A percentile compares a stretch with the other conserved stretches of the same genome.
phyloP scores from a whole-genome alignment of 345 rosid species.

The Eucalyptus pumila region DNA sequence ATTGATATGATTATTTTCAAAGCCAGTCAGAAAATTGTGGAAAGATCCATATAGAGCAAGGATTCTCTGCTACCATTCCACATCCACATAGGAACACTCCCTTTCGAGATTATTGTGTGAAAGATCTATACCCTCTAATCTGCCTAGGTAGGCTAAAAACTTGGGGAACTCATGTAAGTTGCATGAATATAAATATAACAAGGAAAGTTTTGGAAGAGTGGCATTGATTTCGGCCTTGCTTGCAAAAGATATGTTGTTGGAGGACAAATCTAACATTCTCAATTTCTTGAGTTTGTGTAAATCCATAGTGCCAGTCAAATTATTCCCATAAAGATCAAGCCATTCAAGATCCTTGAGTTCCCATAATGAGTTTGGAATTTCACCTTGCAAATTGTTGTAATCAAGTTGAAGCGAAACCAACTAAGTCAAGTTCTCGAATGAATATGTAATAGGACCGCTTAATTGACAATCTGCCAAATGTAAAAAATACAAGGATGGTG shows the following conservation, averaged over 20 bases:
- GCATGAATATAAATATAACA: rapidly evolving
- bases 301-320: not conserved
- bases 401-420: rapidly evolving
- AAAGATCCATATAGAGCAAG: rapidly evolving
- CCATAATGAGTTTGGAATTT: not conserved
- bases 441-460: not conserved
- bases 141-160: too few species aligned
- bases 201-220: not conserved
- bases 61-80: too few species aligned
- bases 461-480: not conserved
- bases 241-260: not conserved
- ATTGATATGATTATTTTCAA: too few species aligned
- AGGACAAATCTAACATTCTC: rapidly evolving
- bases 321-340: rapidly evolving
- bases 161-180: too few species aligned
- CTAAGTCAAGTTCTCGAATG: not conserved
- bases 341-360: not conserved
- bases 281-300: not conserved
- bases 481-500: not conserved
- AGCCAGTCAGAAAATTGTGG: not conserved
- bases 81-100: too few species aligned
- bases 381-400: not conserved
- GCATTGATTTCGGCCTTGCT: rapidly evolving
- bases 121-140: rapidly evolving
- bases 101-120: too few species aligned